Conservation (phyloP, 441 rosid species). For the Populus tomentosa region DNA sequence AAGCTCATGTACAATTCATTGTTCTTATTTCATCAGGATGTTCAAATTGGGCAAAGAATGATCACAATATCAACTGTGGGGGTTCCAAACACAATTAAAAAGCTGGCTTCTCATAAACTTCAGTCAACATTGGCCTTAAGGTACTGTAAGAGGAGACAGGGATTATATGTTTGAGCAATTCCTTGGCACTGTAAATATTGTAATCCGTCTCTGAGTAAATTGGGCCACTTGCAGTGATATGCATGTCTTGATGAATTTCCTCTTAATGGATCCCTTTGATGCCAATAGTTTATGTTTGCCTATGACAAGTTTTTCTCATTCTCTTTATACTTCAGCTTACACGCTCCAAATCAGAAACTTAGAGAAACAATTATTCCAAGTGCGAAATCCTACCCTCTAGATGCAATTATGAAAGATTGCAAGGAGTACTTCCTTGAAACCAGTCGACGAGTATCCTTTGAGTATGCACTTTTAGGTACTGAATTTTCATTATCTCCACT, state of each 20-base stretch:
- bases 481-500: not conserved
- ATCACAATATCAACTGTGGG: constrained; percentile 97
- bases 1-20: constrained; percentile 6
- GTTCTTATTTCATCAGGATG: constrained; percentile 48
- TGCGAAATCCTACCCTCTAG: constrained; percentile 91
- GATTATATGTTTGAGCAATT: not conserved
- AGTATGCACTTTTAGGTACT: constrained; percentile 88
- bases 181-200: not conserved
- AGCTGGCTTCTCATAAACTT: constrained; percentile 85
- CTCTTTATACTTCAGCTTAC: constrained; percentile 51
- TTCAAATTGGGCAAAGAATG: constrained; percentile 97
- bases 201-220: not conserved
- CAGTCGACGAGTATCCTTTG: constrained; percentile 82
- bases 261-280: not conserved
- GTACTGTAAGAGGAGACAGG: constrained; percentile 26
- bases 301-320: not conserved
- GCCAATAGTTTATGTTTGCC: not conserved
- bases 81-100: constrained; percentile 92
- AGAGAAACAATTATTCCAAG: constrained; percentile 92
- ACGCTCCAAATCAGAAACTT: constrained; percentile 92
- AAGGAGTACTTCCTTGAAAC: constrained; percentile 79
- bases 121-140: constrained; percentile 97
- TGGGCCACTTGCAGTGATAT: not conserved
- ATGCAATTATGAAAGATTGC: constrained; percentile 92
- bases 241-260: not conserved